phyloP scores from a whole-genome alignment of 768 basidiomycete genomes.

The Auricularia cornea region DNA sequence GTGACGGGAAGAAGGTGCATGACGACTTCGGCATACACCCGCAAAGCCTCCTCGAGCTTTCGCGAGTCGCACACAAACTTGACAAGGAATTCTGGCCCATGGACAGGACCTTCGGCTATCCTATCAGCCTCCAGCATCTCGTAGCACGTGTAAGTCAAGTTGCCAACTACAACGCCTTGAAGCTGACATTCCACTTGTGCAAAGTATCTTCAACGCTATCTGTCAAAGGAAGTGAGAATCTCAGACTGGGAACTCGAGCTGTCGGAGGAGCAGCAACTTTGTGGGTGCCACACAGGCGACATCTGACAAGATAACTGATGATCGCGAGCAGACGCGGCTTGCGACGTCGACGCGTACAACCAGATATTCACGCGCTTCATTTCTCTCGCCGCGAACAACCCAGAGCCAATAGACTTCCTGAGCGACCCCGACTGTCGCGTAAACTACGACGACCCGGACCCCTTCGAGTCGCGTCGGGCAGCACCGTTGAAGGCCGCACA shows the following conservation, averaged over 20 bases:
- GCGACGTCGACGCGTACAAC: neutral
- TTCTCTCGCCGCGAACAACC: neutral
- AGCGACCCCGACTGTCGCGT: neutral
- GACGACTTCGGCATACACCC: neutral
- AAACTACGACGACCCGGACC: neutral
- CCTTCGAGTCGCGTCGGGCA: neutral
- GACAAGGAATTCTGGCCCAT: neutral
- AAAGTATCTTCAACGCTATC: neutral
- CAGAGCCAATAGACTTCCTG: no score
- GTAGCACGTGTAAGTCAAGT: neutral
- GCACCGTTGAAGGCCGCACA: neutral
- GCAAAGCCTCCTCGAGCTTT: neutral
- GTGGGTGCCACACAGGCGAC: neutral
- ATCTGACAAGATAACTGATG: neutral
- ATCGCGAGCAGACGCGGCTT: neutral
- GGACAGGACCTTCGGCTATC: neutral
- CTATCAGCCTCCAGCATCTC: neutral
- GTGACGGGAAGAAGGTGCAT: neutral
- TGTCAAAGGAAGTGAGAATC: neutral
- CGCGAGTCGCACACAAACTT: neutral
- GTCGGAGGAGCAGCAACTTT: neutral
- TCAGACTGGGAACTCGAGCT: neutral
- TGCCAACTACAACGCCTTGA: neutral
- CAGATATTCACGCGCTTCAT: neutral
- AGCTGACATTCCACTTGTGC: neutral